phyloP scores from a whole-genome alignment of 2,329 filamentous ascomycete genomes.

The Trichoderma simmonsii region DNA sequence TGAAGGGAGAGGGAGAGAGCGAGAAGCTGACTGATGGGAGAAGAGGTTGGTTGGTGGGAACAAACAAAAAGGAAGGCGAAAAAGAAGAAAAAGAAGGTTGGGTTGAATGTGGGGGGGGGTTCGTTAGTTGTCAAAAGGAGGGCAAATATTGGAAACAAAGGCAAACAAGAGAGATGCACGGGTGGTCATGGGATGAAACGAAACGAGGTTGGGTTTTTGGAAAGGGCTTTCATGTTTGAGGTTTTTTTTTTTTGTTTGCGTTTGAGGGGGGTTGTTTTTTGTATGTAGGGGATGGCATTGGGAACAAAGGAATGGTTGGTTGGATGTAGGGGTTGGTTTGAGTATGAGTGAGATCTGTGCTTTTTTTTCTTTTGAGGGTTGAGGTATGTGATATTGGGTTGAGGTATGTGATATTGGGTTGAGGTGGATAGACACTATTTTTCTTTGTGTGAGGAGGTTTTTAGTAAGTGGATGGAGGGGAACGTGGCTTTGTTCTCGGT shows the following conservation, averaged over 20 bases:
- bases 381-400: not conserved
- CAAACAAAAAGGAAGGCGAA: not conserved
- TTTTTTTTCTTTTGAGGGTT: not conserved
- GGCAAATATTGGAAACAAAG: not conserved
- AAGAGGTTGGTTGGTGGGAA: not conserved
- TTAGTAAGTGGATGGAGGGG: not conserved
- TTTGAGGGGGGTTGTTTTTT: not conserved
- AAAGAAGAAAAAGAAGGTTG: not conserved
- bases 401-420: too few species aligned
- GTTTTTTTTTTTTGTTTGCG: not conserved
- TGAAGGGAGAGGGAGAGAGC: not conserved
- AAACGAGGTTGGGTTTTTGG: not conserved
- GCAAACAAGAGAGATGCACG: not conserved
- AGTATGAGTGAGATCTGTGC: not conserved
- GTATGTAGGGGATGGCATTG: not conserved
- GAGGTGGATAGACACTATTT: not conserved
- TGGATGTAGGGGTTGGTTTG: not conserved
- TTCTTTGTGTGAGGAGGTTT: not conserved
- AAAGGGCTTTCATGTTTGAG: not conserved
- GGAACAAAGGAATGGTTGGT: not conserved
- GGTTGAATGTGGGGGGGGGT: not conserved
- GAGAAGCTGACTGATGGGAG: not conserved
- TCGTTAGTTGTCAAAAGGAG: not conserved
- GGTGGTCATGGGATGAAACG: not conserved
- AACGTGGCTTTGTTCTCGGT: too few species aligned